Percentiles rank a stretch among this genome's conserved stretches.
phyloP scores from a whole-genome alignment of 202 grass and related monocot genomes.

The Schoenoplectus tabernaemontani region DNA sequence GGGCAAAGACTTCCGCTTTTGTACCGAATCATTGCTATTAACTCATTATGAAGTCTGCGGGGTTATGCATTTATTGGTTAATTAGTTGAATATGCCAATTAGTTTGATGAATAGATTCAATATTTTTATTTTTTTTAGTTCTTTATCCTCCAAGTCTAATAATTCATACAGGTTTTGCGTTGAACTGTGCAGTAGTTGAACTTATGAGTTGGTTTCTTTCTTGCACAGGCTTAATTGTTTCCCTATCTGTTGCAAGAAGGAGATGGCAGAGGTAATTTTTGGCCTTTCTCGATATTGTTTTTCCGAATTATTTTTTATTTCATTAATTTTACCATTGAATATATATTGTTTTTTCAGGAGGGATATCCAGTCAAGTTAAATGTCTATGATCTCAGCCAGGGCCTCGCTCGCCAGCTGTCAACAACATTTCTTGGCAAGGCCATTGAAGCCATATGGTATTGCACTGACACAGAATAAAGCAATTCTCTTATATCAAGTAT shows the following conservation, averaged over 20 bases:
- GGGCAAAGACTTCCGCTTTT: background rate
- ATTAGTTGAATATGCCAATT: background rate
- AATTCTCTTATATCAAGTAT: too few relatives aligned
- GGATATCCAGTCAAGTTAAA: constrained; percentile 75
- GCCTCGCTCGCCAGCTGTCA: constrained; percentile 66
- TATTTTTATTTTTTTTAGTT: too few relatives aligned
- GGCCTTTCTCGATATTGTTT: background rate
- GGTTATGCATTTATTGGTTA: background rate
- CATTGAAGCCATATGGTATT: constrained; percentile 76
- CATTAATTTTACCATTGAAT: background rate
- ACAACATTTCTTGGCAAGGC: constrained; percentile 47
- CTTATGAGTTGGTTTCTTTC: background rate
- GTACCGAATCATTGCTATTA: background rate
- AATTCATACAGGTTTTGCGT: background rate
- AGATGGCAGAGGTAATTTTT: constrained; percentile 24
- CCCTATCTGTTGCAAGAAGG: constrained; percentile 20
- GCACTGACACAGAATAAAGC: background rate
- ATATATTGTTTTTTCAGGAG: constrained; percentile 40
- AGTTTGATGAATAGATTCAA: background rate
- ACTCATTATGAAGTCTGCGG: background rate
- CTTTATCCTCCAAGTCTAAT: constrained; percentile 4
- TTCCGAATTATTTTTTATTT: too few relatives aligned
- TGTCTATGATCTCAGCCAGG: constrained; percentile 74
- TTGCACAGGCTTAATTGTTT: constrained; percentile 17
- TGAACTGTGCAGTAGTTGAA: background rate